These are phyloP conservation scores for Kodamaea kaohsiungensis DNA, from an alignment of 805 yeast genomes.

Conservation along the genomic window DNA sequence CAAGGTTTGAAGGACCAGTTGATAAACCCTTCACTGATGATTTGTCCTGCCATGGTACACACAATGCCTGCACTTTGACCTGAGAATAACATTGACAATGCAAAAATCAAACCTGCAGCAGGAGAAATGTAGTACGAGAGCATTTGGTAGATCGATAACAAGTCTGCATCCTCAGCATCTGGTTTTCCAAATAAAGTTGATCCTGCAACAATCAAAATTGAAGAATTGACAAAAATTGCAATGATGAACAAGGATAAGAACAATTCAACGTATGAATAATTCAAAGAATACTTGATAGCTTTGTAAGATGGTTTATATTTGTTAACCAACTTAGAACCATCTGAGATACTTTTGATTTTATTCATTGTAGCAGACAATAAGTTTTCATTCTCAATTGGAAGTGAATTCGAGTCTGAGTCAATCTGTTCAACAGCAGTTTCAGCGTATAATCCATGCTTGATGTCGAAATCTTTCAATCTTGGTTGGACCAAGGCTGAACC, in stretches of 20 bases:
- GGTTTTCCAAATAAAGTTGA: slow-evolving; percentile 42
- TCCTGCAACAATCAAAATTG: slow-evolving; percentile 48
- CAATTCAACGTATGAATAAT: slow-evolving; percentile 41
- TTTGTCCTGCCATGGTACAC: slow-evolving; percentile 51
- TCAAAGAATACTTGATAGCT: slow-evolving; percentile 43
- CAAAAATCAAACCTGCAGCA: slow-evolving; percentile 46
- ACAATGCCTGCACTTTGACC: slow-evolving; percentile 52
- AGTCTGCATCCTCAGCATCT: slow-evolving; percentile 48
- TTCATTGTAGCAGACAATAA: slow-evolving; percentile 18
- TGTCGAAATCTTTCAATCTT: slow-evolving; percentile 43
- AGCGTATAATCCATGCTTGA: slow-evolving; percentile 27
- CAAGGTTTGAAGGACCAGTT: slow-evolving; percentile 47
- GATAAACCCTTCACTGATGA: slow-evolving; percentile 46
- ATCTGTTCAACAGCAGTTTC: slow-evolving; percentile 10
- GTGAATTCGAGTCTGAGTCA: slow-evolving; percentile 5
- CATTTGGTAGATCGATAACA: slow-evolving; percentile 46
- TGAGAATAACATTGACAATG: slow-evolving; percentile 46
- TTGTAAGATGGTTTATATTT: slow-evolving; percentile 43
- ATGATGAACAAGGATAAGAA: slow-evolving; percentile 41
- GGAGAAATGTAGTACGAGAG: slow-evolving; percentile 44
- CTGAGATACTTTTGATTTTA: slow-evolving; percentile 27
- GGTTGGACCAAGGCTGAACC: slow-evolving; percentile 48
- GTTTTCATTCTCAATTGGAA: slow-evolving; percentile 1
- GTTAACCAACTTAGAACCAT: slow-evolving; percentile 27
- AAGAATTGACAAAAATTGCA: slow-evolving; percentile 47